Evolutionary conservation across 805 yeast species (phyloP), one percentile per base, ranked within the genome.

Genomic region (Sugiyamaella valdiviana): DNA sequence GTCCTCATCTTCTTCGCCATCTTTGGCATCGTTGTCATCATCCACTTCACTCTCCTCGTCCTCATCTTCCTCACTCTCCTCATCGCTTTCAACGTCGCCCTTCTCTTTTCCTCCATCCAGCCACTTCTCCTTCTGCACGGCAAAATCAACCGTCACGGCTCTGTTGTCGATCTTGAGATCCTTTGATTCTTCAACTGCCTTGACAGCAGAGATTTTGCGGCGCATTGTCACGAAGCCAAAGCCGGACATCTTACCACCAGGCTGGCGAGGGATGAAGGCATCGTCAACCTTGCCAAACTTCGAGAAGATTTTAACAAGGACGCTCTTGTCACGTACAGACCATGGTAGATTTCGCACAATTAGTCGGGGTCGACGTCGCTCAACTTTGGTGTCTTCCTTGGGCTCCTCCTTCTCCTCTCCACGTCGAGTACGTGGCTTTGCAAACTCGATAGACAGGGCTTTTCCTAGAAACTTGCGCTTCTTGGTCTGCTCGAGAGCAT

Each of bases 161-260:
- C 99, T 80, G 2, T 89, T 97, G 58, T 81, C 88, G 46, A 93
- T 85, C 65, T 86, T 80, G 62, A 90, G 68, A 6, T 85, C 95
- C 45, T 73, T 76, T 19, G 81, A 72, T 29, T 76, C 88, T 58
- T 85, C 85, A 32, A 90, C 80, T 1, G 96, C 98, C 49, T 71
- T 74, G 57, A 79, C 82, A 44, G 99, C 98, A 53, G 83, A 79
- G 23, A 78, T 68, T 53, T 80, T 74, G 60, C 83, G 86, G 61
- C 80, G 80, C 95, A 93, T 85, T 0, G 93, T 84, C 7, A 93
- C 89, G 65, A 93, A 93, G 0, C 89, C 99, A 75, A 91, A 93
- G 9, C 99, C 99, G 51, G 83, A 72, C 93, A 93, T 85, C 63
- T 78, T 82, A 14, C 96, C 96, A 44, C 88, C 95, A 42, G 77